Evolutionary conservation across 352 stramenopile genomes (phyloP), one percentile per base, ranked within the genome.

Genomic region (Globisporangium carolinianum): DNA sequence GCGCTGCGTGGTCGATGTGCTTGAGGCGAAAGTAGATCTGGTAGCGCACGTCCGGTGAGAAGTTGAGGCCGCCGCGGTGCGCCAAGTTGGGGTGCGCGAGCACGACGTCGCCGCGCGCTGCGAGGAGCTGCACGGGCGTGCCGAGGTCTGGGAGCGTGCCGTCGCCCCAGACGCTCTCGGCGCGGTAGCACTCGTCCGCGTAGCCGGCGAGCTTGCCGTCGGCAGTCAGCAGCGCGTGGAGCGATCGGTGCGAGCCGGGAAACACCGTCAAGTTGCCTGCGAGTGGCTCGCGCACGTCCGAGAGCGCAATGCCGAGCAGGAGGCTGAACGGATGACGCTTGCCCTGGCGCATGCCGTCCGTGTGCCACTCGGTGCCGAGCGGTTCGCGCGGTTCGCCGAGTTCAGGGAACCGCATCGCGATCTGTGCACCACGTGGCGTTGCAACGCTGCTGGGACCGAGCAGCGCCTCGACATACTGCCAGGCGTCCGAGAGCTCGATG

Each of bases 1-100:
- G 68, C 8, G 49, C 53, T 15, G 73, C 61, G 45, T 89, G 67
- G 17, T 73, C 58, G 15, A 76, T 69, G 67, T 93, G 80, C 67
- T 91, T 93, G 57, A 93, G 73, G 35, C 83, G 83, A 48, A 91
- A 91, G 75, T 91, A 91, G 10, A 93, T 57, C 66, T 91, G 83
- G 57, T 93, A 93, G 24, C 80, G 79, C 47, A 93, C 81, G 56
- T 93, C 74, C 0, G 76, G 80, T 3, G 79, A 91, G 54, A 90
- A 93, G 68, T 91, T 93, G 52, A 88, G 81, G 1, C 83, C 80
- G 50, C 80, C 83, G 43, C 80, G 77, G 45, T 93, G 83, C 12
- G 83, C 80, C 17, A 89, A 66, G 45, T 86, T 87, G 11, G 83
- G 79, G 50, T 93, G 83, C 6, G 79, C 80, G 43, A 93, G 65